A percentile compares a stretch with the other conserved stretches of the same genome.
Conservation (phyloP, 2,329 filamentous ascomycete species). For the Aureobasidium sp. region DNA sequence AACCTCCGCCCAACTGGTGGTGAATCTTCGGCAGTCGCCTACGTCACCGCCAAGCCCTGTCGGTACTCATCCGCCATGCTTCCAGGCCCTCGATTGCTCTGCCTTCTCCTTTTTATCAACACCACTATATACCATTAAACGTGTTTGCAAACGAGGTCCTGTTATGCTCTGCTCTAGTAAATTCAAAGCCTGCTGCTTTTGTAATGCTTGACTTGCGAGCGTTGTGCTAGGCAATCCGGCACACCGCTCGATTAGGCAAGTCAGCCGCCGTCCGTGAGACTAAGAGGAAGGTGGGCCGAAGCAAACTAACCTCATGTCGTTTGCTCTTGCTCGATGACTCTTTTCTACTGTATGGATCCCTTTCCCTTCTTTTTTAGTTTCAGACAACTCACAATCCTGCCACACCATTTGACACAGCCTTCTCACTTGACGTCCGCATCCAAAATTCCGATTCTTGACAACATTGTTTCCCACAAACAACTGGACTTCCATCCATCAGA, state of each 20-base stretch:
- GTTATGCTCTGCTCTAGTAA: too few relatives aligned
- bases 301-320: neutral
- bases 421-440: neutral
- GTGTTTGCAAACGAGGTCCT: too few relatives aligned
- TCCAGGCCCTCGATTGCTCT: neutral
- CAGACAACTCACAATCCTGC: neutral
- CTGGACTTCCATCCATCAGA: neutral
- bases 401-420: neutral
- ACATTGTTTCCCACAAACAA: neutral
- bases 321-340: neutral
- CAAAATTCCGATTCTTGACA: neutral
- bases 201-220: neutral
- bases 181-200: too few relatives aligned
- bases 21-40: slow-evolving; percentile 6
- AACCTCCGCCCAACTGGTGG: neutral
- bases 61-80: neutral
- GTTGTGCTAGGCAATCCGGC: neutral
- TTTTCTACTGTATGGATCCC: neutral
- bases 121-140: neutral
- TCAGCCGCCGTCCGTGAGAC: neutral
- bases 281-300: neutral
- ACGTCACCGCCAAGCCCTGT: slow-evolving; percentile 8
- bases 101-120: neutral
- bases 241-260: neutral
- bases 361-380: neutral